These are phyloP conservation scores for Suillus fuscotomentosus DNA, from an alignment of 768 basidiomycete genomes.

Conservation along the genomic window DNA sequence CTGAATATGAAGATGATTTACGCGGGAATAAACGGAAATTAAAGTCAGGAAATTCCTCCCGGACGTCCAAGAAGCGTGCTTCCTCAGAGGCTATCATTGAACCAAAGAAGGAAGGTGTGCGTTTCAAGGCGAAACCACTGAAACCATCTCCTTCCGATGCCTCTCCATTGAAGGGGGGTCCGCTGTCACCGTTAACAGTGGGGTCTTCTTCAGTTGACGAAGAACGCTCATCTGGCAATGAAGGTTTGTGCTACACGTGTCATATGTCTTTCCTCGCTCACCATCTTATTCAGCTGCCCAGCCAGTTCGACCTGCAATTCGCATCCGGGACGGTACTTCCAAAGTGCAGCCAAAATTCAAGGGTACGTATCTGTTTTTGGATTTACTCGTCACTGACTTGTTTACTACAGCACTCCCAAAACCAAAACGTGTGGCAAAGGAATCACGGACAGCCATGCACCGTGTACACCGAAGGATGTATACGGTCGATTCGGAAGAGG, in stretches of 20 bases:
- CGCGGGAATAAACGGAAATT: neutral
- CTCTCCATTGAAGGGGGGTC: neutral
- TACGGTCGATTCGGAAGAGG: neutral
- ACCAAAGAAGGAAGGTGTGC: neutral
- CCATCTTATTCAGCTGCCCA: neutral
- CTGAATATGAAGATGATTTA: neutral
- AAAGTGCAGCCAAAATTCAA: neutral
- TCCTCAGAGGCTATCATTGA: neutral
- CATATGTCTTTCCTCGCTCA: too few species aligned
- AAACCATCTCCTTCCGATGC: neutral
- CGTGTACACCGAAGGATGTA: neutral
- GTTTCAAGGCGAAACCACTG: neutral
- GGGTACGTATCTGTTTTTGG: neutral
- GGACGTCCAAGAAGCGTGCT: neutral
- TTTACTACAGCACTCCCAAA: neutral
- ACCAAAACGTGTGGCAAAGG: neutral
- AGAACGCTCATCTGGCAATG: neutral
- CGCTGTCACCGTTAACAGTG: neutral
- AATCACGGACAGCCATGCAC: neutral
- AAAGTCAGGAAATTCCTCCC: neutral
- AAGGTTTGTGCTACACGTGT: neutral
- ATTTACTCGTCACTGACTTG: neutral
- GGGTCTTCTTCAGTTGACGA: neutral
- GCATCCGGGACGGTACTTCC: neutral
- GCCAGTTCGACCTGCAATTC: neutral